phyloP scores from a whole-genome alignment of 2,329 filamentous ascomycete genomes.

The Podosphaera leucotricha region DNA sequence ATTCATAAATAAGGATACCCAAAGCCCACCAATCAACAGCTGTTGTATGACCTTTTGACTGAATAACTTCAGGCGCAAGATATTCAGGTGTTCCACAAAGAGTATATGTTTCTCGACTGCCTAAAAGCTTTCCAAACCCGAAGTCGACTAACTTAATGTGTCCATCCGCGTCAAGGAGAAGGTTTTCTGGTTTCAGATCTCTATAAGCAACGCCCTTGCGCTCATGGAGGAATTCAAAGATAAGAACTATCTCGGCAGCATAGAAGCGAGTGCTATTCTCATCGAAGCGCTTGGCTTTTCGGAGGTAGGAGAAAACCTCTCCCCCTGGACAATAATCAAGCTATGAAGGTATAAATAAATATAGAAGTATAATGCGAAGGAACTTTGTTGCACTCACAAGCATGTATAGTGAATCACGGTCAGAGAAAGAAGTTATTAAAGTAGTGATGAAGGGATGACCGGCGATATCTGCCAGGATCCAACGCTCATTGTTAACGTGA shows the following conservation, averaged over 20 bases:
- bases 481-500: conserved; percentile 64
- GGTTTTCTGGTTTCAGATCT: conserved; percentile 89
- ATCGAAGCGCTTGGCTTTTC: conserved; percentile 55
- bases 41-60: conserved; percentile 84
- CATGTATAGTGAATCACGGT: conserved; percentile 59
- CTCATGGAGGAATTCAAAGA: conserved; percentile 84
- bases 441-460: conserved; percentile 69
- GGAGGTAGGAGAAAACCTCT: conserved; percentile 65
- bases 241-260: conserved; percentile 72
- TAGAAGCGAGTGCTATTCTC: conserved; percentile 62
- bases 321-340: conserved; percentile 67
- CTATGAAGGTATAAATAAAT: conserved; percentile 3
- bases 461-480: conserved; percentile 52
- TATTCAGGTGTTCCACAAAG: conserved; percentile 98
- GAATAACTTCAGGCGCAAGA: conserved; percentile 87
- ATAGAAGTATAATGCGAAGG: neutral
- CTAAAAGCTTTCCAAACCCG: conserved; percentile 89
- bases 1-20: conserved; percentile 96
- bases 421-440: conserved; percentile 56
- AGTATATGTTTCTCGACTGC: conserved; percentile 89
- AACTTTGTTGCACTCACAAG: conserved; percentile 29
- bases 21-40: conserved; percentile 99
- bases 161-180: conserved; percentile 88
- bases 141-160: conserved; percentile 96
- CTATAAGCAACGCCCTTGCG: conserved; percentile 91